These are phyloP conservation scores for Hyaloscypha variabilis DNA, from an alignment of 495 filamentous ascomycete genomes.

Conservation along the genomic window DNA sequence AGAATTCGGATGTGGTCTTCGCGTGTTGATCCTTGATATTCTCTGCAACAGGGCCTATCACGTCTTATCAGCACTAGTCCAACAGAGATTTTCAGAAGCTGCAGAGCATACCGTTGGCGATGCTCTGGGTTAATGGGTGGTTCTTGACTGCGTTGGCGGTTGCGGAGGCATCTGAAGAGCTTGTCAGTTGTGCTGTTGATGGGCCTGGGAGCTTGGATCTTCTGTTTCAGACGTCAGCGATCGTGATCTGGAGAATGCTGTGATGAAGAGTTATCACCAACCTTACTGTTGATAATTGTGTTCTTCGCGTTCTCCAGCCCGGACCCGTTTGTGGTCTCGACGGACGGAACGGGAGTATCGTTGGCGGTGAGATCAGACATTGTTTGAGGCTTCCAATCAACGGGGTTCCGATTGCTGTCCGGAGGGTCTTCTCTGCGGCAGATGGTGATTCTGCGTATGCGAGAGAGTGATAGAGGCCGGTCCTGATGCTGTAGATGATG, in stretches of 20 bases:
- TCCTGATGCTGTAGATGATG: conserved; percentile 1
- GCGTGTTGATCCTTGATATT: conserved; percentile 72
- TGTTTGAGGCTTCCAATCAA: conserved; percentile 3
- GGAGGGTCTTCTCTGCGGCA: background rate
- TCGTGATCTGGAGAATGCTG: conserved; percentile 7
- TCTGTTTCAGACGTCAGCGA: conserved; percentile 27
- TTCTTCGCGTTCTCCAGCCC: conserved; percentile 34
- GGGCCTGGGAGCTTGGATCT: conserved; percentile 22
- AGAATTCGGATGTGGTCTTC: conserved; percentile 74
- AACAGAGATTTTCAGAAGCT: conserved; percentile 10
- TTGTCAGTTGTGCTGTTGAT: conserved; percentile 29
- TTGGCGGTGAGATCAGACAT: conserved; percentile 28
- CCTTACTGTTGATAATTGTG: conserved; percentile 37
- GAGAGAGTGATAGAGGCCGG: background rate
- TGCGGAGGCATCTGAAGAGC: conserved; percentile 35
- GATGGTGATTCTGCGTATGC: background rate
- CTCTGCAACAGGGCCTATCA: conserved; percentile 74
- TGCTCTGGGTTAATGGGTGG: conserved; percentile 40
- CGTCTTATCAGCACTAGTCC: conserved; percentile 17
- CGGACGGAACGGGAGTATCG: conserved; percentile 25
- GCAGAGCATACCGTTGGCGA: conserved; percentile 32
- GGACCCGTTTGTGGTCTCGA: conserved; percentile 20
- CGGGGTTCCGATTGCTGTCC: background rate
- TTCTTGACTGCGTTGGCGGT: conserved; percentile 38
- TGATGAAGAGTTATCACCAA: conserved; percentile 19